Evolutionary conservation across 495 filamentous ascomycete species (phyloP).

Genomic region (Penicillium soppii): DNA sequence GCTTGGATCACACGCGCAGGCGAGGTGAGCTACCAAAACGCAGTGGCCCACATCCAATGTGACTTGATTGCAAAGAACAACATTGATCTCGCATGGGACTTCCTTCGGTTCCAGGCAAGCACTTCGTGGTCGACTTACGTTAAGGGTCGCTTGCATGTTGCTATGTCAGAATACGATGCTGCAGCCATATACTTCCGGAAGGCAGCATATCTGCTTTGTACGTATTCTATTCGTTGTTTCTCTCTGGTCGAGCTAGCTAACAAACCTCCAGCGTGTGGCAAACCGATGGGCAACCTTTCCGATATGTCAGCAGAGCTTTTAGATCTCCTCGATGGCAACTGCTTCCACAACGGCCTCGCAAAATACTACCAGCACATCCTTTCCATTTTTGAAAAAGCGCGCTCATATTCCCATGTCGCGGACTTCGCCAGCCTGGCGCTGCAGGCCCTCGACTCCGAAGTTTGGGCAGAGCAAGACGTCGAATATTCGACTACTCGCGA

Average conservation of each 20-base stretch:
- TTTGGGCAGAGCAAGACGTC: conserved; percentile 39
- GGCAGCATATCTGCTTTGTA: conserved; percentile 79
- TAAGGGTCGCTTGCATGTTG: conserved; percentile 76
- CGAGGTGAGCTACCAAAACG: conserved; percentile 44
- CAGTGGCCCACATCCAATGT: conserved; percentile 63
- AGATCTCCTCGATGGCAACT: conserved; percentile 65
- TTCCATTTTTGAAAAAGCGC: conserved; percentile 73
- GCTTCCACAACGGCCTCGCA: conserved; percentile 73
- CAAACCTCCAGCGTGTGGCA: conserved; percentile 36
- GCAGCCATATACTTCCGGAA: conserved; percentile 79
- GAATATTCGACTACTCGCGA: conserved; percentile 41
- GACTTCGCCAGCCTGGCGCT: conserved; percentile 82
- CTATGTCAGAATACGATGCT: conserved; percentile 65
- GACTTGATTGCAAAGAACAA: conserved; percentile 67
- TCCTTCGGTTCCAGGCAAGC: conserved; percentile 64
- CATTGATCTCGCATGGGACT: conserved; percentile 72
- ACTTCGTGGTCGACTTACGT: conserved; percentile 80
- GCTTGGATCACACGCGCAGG: conserved; percentile 49
- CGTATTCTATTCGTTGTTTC: conserved; percentile 27
- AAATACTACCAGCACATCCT: conserved; percentile 87
- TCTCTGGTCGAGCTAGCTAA: conserved; percentile 5
- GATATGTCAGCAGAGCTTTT: conserved; percentile 61
- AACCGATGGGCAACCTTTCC: conserved; percentile 46
- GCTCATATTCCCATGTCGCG: conserved; percentile 72
- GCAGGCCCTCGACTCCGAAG: conserved; percentile 54